Percentiles rank a stretch among this genome's conserved stretches.
Evolutionary conservation across 2,329 filamentous ascomycete genomes (phyloP).

Genomic region (Whalleya microplaca): DNA sequence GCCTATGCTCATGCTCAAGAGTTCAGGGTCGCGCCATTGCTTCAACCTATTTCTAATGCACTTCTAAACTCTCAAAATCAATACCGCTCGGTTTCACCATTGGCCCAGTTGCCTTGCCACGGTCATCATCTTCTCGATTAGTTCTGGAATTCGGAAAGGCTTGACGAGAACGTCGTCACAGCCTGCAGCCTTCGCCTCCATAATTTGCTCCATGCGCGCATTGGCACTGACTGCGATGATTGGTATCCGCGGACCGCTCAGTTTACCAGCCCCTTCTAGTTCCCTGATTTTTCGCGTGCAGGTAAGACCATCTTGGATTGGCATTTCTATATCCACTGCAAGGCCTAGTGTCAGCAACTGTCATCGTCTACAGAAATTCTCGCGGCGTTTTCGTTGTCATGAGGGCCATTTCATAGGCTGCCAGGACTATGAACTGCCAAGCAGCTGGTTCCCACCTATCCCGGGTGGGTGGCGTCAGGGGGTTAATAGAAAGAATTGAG

Average conservation of each 20-base stretch:
- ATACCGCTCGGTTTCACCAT: conserved; percentile 1
- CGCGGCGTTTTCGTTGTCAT: not conserved
- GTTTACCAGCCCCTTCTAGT: conserved; percentile 57
- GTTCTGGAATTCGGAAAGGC: conserved; percentile 67
- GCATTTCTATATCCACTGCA: conserved; percentile 74
- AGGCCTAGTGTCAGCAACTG: not conserved
- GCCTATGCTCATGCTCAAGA: not conserved
- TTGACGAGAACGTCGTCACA: conserved; percentile 73
- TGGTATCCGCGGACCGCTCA: conserved; percentile 57
- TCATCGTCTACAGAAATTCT: not conserved
- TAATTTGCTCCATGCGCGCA: conserved; percentile 64
- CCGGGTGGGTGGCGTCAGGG: no score
- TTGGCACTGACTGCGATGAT: conserved; percentile 72
- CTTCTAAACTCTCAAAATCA: not conserved
- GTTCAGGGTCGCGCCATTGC: not conserved
- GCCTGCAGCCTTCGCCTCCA: conserved; percentile 53
- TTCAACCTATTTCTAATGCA: not conserved
- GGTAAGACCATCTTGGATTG: conserved; percentile 70
- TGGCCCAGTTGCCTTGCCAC: conserved; percentile 42
- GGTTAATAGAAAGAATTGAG: not conserved
- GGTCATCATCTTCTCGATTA: conserved; percentile 61
- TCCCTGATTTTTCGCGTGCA: conserved; percentile 68
- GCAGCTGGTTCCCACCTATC: no score
- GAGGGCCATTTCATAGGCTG: not conserved
- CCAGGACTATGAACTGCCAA: no score